Evolutionary conservation across 768 basidiomycete species (phyloP), one percentile per base, ranked within the genome.

Genomic region (Lactarius akahatsu): DNA sequence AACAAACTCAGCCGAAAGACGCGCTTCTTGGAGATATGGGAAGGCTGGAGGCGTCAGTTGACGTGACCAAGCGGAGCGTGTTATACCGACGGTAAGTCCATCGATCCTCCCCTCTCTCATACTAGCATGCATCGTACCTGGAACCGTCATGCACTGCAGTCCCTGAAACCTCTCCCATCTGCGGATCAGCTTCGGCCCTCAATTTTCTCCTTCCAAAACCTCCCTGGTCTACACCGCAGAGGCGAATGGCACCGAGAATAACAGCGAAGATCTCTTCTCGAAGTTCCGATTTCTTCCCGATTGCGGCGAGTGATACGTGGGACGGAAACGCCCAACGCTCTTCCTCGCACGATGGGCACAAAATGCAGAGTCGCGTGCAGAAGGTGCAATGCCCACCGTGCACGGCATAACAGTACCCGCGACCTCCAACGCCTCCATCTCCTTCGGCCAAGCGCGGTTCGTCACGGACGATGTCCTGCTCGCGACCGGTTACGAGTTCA

Each of bases 21-120:
- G 47, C 67, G 73, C 16, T 71, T 70, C 57, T 65, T 77, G 23
- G 76, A 77, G 70, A 55, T 76, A 30, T 75, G 73, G 70, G 63
- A 69, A 2, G 71, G 71, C 0, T 69, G 38, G 61, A 65, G 11
- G 61, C 40, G 4, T 62, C 70, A 10, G 47, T 62, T n/a, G 55
- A 69, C 0, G 73, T 76, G 4, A 69, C 72, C 1, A 70, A 73
- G 43, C 55, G 72, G 71, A 2, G 70, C 66, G 2, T 76, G 71
- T 45, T 75, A 73, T 47, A 61, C 71, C 13, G 74, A 76, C 34
- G 70, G 76, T 75, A 54, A 57, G 63, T 57, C 47, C 28, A 2
- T 20, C 9, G 4, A 18, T 28, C n/a, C n/a, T 30, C n/a, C 36
- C 40, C 40, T 59, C 18, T 52, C 54, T 34, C 34, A 30, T 5